Evolutionary conservation across 2,329 filamentous ascomycete genomes (phyloP), one percentile per base, ranked within the genome.

Genomic region (Pseudopithomyces chartarum): DNA sequence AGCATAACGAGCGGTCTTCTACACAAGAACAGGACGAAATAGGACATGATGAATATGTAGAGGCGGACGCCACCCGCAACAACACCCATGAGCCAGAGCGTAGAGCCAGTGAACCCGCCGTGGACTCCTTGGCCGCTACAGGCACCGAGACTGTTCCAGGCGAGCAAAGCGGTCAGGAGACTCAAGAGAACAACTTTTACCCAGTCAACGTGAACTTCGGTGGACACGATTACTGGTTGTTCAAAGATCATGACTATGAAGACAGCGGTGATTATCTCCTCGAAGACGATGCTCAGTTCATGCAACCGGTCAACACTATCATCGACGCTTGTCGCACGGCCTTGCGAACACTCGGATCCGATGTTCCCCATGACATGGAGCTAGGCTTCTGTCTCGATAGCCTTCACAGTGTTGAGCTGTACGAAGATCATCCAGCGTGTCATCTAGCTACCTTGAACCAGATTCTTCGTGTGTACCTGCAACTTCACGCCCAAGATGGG

Each of bases 401-500:
- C 46, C 76, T 89, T 50, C 62, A 67, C 47, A 64, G 64, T 29
- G 60, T 71, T 45, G 67, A 73, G 52, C 51, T 74, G 3, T 74
- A 65, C 39, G 68, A 74, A 46, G 71, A 74, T 43, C 66, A 64
- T 46, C 70, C 63, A 3, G 65, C 66, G n/a, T 73, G 66, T 46
- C 65, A 68, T n/a, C 61, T 65, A 36, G 58, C 70, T 20, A 64
- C 60, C 8, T 54, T 74, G 47, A 61, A 81, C 44, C 80, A 87
- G 55, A 77, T 90, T 43, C 73, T 89, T 56, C 80, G 85, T 51
- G 70, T 88, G 44, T 88, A 87, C 65, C 73, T 87, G 56, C 78
- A 80, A 15, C 75, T 90, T 44, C 81, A 84, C 61, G 79, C 79
- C 32, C 87, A 89, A 65, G 87, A 89, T 67, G 84, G 81, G 22